Conservation (phyloP, 2,329 filamentous ascomycete genomes). For the Trichoderma polysporum region DNA sequence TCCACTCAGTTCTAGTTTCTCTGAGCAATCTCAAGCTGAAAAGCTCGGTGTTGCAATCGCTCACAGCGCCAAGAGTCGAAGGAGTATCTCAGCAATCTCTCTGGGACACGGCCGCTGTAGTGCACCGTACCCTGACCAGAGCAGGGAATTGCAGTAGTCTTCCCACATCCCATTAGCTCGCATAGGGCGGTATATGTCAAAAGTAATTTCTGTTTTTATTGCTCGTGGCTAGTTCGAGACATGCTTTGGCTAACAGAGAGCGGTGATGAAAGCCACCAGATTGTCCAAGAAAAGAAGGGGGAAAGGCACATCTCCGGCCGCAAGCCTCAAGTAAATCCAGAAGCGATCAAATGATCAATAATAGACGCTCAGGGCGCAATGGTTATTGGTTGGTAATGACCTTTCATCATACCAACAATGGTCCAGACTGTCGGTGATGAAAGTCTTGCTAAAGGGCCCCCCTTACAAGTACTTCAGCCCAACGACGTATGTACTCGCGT, state of each 20-base stretch:
- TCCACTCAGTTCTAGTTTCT: neutral
- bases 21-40: neutral
- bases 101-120: neutral
- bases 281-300: neutral
- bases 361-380: neutral
- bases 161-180: neutral
- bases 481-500: neutral
- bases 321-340: neutral
- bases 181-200: neutral
- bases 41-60: neutral
- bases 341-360: neutral
- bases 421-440: neutral
- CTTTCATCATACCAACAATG: neutral
- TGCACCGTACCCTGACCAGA: neutral
- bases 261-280: neutral
- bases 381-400: neutral
- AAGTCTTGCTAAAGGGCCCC: neutral
- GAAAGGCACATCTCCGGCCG: neutral
- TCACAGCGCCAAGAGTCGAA: neutral
- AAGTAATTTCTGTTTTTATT: neutral
- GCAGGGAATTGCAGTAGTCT: neutral
- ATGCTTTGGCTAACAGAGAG: neutral
- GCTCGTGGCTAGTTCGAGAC: neutral
- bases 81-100: neutral
- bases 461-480: slow-evolving; percentile 10